phyloP scores from a whole-genome alignment of 1,284 basidiomycete genomes.

The Cutaneotrichosporon daszewskae region DNA sequence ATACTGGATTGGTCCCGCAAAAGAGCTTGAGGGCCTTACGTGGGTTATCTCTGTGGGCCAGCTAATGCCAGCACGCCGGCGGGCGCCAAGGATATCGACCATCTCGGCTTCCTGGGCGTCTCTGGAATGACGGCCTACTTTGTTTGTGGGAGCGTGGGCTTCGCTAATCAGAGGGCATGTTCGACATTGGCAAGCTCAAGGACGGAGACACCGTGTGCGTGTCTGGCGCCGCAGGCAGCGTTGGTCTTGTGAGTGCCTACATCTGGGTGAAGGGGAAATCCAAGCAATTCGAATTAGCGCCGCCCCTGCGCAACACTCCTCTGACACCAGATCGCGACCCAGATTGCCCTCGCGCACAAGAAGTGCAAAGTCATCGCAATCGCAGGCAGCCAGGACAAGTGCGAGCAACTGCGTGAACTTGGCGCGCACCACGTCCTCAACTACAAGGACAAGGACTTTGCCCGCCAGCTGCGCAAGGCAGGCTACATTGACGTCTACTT shows the following conservation, averaged over 20 bases:
- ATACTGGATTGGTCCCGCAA: constrained; percentile 61
- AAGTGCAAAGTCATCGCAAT: constrained; percentile 71
- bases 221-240: constrained; percentile 83
- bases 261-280: too few species aligned
- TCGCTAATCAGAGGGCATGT: constrained; percentile 50
- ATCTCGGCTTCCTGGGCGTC: constrained; percentile 66
- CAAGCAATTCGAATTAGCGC: too few species aligned
- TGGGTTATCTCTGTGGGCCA: constrained; percentile 34
- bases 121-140: constrained; percentile 80
- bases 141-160: constrained; percentile 52
- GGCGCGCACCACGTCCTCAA: constrained; percentile 78
- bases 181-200: constrained; percentile 71
- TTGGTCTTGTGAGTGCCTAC: constrained; percentile 51
- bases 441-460: constrained; percentile 75
- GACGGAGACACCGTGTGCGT: constrained; percentile 76
- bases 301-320: not conserved
- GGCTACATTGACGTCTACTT: constrained; percentile 72
- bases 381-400: constrained; percentile 72
- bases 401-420: constrained; percentile 72
- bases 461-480: constrained; percentile 50
- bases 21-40: constrained; percentile 54
- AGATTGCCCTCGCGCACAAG: constrained; percentile 52
- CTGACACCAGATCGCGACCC: constrained; percentile 61
- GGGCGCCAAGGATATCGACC: constrained; percentile 63
- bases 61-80: constrained; percentile 50